Percentiles rank a stretch among this genome's conserved stretches.
phyloP scores from a whole-genome alignment of 495 filamentous ascomycete genomes.

The Amphirosellinia nigrospora region DNA sequence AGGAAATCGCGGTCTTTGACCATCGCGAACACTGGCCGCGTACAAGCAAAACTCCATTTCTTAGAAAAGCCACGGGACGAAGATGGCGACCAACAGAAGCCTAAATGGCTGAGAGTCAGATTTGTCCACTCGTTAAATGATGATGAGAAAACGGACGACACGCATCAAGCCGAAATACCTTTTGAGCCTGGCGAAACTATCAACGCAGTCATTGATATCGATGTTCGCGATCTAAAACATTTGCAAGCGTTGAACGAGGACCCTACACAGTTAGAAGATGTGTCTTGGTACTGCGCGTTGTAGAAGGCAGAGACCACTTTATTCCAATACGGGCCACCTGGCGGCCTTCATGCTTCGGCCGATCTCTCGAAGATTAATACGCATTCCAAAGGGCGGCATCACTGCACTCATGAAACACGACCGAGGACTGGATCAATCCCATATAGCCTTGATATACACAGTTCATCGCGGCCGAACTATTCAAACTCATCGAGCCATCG shows the following conservation, averaged over 20 bases:
- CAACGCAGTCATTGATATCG: slow-evolving; percentile 67
- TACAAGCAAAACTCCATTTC: slow-evolving; percentile 76
- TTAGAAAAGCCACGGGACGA: slow-evolving; percentile 66
- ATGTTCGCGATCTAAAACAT: slow-evolving; percentile 66
- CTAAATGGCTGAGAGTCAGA: slow-evolving; percentile 70
- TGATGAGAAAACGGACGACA: slow-evolving; percentile 33
- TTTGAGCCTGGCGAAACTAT: slow-evolving; percentile 84
- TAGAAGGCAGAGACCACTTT: slow-evolving; percentile 88
- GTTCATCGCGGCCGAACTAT: slow-evolving; percentile 74
- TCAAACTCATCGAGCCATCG: slow-evolving; percentile 82
- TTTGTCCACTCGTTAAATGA: slow-evolving; percentile 55
- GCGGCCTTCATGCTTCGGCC: slow-evolving; percentile 82
- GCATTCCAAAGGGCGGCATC: slow-evolving; percentile 79
- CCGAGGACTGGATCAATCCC: slow-evolving; percentile 46
- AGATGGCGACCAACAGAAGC: slow-evolving; percentile 44
- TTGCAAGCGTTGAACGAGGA: slow-evolving; percentile 75
- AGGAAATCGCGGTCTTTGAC: slow-evolving; percentile 70
- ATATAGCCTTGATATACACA: slow-evolving; percentile 52
- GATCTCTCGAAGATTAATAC: slow-evolving; percentile 83
- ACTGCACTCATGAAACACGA: slow-evolving; percentile 50
- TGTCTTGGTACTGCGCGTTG: slow-evolving; percentile 90
- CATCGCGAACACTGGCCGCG: slow-evolving; percentile 88
- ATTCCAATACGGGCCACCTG: slow-evolving; percentile 78
- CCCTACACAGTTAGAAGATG: slow-evolving; percentile 72
- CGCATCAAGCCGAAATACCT: slow-evolving; percentile 57